These are phyloP conservation scores for Glaciozyma antarctica DNA, from an alignment of 768 basidiomycete species.

Conservation along the genomic window DNA sequence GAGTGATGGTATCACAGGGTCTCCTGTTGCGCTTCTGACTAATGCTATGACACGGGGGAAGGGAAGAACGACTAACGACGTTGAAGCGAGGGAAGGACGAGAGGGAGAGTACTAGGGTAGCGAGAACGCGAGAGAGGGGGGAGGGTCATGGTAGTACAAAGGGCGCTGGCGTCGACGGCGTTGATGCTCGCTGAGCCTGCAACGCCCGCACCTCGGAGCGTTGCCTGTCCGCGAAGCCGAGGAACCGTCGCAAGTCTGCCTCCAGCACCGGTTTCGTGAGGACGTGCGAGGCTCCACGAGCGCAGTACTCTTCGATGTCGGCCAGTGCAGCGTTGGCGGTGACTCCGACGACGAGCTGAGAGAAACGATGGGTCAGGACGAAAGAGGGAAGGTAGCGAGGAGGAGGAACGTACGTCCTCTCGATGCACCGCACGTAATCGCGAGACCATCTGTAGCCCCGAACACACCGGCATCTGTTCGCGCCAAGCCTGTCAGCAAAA, in stretches of 20 bases:
- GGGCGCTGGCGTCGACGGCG: no score
- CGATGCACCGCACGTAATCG: conserved; percentile 58
- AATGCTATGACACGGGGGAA: no score
- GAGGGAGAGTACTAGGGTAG: no score
- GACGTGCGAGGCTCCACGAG: conserved; percentile 35
- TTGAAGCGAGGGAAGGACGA: no score
- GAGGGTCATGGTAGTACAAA: no score
- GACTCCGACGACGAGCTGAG: conserved; percentile 52
- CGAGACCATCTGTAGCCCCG: conserved; percentile 58
- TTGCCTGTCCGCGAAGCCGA: conserved; percentile 22
- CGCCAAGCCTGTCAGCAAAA: not conserved
- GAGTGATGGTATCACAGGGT: no score
- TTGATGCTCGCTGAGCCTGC: no score
- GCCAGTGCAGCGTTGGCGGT: conserved; percentile 38
- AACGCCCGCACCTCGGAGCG: not conserved
- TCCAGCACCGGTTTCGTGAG: conserved; percentile 35
- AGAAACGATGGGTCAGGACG: not conserved
- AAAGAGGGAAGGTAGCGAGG: no score
- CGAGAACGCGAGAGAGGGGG: no score
- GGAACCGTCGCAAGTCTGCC: conserved; percentile 24
- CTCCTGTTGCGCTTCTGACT: no score
- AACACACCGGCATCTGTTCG: conserved; percentile 43
- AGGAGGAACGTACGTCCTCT: conserved; percentile 42
- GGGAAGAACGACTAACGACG: no score
- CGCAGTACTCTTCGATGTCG: conserved; percentile 34